Percentiles rank a stretch among this genome's conserved stretches.
Evolutionary conservation across 805 yeast genomes (phyloP).

Genomic region (Kuraishia molischiana): DNA sequence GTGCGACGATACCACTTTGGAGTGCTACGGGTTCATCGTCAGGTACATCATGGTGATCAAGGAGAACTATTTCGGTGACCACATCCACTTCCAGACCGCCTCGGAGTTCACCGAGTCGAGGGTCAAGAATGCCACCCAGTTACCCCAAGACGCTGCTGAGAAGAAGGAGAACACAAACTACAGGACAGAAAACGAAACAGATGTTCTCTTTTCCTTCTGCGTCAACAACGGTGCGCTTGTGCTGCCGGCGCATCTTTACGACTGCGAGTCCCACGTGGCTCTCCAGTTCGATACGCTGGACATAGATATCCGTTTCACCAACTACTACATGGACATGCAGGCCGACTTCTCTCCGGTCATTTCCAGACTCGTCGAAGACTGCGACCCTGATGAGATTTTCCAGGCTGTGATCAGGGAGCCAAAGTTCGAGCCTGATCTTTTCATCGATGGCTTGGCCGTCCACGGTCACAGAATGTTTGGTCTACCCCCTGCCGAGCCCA

Average conservation of each 20-base stretch:
- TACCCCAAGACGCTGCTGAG: neutral
- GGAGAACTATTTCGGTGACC: conserved; percentile 88
- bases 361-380: conserved; percentile 20
- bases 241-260: conserved; percentile 66
- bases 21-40: conserved; percentile 71
- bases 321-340: conserved; percentile 89
- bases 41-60: conserved; percentile 66
- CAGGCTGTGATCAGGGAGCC: conserved; percentile 2
- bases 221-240: conserved; percentile 63
- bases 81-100: conserved; percentile 64
- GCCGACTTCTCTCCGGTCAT: conserved; percentile 55
- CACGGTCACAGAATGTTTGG: conserved; percentile 95
- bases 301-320: conserved; percentile 77
- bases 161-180: neutral
- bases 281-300: conserved; percentile 57
- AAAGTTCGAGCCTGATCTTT: conserved; percentile 29
- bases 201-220: conserved; percentile 62
- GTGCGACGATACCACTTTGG: conserved; percentile 58
- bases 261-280: conserved; percentile 49
- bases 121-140: neutral
- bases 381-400: conserved; percentile 14
- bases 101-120: neutral
- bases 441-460: conserved; percentile 48
- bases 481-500: conserved; percentile 78
- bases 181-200: conserved; percentile 63